Conservation (phyloP, 192 early-diverging fungal genomes). For the Entomortierella chlamydospora region DNA sequence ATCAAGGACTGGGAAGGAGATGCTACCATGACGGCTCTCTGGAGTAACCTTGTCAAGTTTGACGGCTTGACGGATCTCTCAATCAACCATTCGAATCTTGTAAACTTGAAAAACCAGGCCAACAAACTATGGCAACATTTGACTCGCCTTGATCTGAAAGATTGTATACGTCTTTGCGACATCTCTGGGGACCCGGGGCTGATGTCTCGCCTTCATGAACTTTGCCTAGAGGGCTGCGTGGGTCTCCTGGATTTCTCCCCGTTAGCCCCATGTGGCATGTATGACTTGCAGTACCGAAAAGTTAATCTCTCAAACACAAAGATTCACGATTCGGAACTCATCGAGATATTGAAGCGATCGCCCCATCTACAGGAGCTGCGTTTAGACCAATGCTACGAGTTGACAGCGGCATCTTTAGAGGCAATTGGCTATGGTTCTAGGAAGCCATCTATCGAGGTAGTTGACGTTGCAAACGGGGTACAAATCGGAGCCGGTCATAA, state of each 20-base stretch:
- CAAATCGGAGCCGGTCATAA: background rate
- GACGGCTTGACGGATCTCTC: background rate
- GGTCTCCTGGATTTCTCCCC: slow-evolving; percentile 15
- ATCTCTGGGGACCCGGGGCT: background rate
- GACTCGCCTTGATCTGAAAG: slow-evolving; percentile 17
- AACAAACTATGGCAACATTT: slow-evolving; percentile 5
- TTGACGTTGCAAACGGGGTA: background rate
- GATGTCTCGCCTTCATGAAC: slow-evolving; percentile 12
- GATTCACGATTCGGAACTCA: slow-evolving; percentile 24
- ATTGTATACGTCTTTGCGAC: slow-evolving; percentile 20
- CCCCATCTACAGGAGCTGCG: slow-evolving; percentile 30
- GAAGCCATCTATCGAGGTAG: background rate
- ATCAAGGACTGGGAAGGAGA: slow-evolving; percentile 29
- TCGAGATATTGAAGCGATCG: slow-evolving; percentile 16
- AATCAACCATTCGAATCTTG: slow-evolving; percentile 1
- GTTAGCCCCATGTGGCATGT: background rate
- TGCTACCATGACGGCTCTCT: background rate
- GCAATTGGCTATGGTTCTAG: slow-evolving; percentile 9
- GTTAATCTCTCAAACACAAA: slow-evolving; percentile 8
- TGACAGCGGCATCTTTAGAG: slow-evolving; percentile 23
- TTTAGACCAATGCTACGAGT: slow-evolving; percentile 38
- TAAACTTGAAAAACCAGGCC: background rate
- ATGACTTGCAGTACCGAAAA: background rate
- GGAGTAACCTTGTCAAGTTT: background rate
- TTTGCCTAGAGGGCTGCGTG: slow-evolving; percentile 19